Percentiles rank a stretch among this genome's conserved stretches.
Evolutionary conservation across 371 early-diverging fungal genomes (phyloP).

Genomic region (Mucor saturninus): DNA sequence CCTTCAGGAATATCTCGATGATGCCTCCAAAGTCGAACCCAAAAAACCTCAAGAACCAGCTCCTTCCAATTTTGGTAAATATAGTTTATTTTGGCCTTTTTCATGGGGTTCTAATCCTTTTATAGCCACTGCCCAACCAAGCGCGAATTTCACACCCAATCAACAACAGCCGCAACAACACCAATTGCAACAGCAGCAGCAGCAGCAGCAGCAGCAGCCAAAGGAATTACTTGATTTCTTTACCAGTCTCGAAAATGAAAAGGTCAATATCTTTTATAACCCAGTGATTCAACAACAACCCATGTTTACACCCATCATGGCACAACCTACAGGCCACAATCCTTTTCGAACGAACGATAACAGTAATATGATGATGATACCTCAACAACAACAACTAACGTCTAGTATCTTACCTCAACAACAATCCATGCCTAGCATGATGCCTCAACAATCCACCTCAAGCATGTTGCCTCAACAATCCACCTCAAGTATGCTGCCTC

Average conservation of each 20-base stretch:
- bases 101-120: too few relatives aligned
- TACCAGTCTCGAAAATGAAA: conserved; percentile 72
- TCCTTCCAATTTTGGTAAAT: conserved; percentile 9
- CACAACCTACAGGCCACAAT: conserved; percentile 22
- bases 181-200: conserved; percentile 24
- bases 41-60: conserved; percentile 5
- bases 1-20: conserved; percentile 82
- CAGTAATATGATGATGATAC: neutral
- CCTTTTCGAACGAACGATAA: conserved; percentile 22
- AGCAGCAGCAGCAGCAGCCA: conserved; percentile 36
- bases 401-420: conserved; percentile 2
- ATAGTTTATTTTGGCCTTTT: too few relatives aligned
- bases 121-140: neutral
- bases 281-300: conserved; percentile 25
- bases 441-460: conserved; percentile 11
- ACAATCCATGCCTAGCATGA: neutral
- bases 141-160: neutral
- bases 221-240: conserved; percentile 76
- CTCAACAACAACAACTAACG: conserved; percentile 9
- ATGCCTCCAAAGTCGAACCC: conserved; percentile 5
- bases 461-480: conserved; percentile 12
- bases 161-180: conserved; percentile 26
- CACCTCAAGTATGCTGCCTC: neutral
- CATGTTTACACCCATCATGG: neutral
- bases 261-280: conserved; percentile 45